A percentile compares a stretch with the other conserved stretches of the same genome.
phyloP scores from a whole-genome alignment of 2,329 filamentous ascomycete species.

The Neonectria neomacrospora region DNA sequence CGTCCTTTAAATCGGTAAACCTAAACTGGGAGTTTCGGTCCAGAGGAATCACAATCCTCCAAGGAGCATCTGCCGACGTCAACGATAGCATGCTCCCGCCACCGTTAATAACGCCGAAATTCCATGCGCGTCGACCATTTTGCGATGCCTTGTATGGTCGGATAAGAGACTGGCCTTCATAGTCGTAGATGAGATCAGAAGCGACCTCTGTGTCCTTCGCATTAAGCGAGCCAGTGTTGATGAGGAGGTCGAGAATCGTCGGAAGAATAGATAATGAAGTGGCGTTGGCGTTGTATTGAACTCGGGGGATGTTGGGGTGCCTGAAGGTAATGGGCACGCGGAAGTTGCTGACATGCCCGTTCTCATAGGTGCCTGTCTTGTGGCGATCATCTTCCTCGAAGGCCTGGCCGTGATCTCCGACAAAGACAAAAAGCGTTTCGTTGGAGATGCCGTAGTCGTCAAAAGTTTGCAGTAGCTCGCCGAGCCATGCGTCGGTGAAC shows the following conservation, averaged over 20 bases:
- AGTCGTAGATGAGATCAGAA: constrained; percentile 46
- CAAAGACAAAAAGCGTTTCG: constrained; percentile 49
- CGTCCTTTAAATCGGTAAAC: no score
- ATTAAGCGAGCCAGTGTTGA: constrained; percentile 48
- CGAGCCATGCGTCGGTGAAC: constrained; percentile 49
- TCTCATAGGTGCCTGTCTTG: constrained; percentile 48
- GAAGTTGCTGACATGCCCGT: constrained; percentile 46
- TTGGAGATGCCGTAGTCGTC: constrained; percentile 49
- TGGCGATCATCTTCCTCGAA: constrained; percentile 46
- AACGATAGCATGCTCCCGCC: no score
- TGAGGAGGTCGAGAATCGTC: constrained; percentile 49
- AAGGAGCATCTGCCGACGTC: no score
- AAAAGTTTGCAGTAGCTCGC: constrained; percentile 45
- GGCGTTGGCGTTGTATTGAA: constrained; percentile 48
- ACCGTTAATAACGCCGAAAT: constrained; percentile 40
- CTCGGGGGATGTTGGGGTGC: constrained; percentile 47
- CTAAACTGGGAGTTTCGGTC: no score
- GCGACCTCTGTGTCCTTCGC: constrained; percentile 41
- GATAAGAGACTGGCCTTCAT: constrained; percentile 51
- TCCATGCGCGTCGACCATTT: constrained; percentile 46
- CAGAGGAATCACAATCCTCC: no score
- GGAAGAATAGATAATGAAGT: constrained; percentile 49
- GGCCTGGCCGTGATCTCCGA: constrained; percentile 50
- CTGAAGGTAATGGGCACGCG: constrained; percentile 49
- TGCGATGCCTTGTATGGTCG: constrained; percentile 42